Evolutionary conservation across 441 rosid species (phyloP).

Genomic region (Mallotus repandus): DNA sequence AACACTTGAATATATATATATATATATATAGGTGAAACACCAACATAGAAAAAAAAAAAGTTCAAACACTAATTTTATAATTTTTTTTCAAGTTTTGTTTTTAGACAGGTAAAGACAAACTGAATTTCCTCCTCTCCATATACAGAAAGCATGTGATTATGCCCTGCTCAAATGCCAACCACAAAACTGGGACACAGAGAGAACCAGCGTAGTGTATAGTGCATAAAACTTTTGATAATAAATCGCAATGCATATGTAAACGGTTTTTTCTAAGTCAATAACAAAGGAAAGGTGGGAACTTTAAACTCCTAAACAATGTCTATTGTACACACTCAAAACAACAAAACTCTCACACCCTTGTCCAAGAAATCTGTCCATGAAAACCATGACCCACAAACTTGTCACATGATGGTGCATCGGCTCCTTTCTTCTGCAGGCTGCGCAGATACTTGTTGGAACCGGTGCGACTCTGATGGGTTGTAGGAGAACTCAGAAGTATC

Average conservation of each 20-base stretch:
- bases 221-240: not conserved
- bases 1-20: too few relatives aligned
- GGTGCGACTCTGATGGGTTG: conserved; percentile 82
- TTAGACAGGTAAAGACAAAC: too few relatives aligned
- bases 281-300: conserved; percentile 5
- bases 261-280: not conserved
- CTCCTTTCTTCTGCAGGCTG: conserved; percentile 83
- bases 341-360: conserved; percentile 23
- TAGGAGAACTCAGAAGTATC: conserved; percentile 95
- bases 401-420: conserved; percentile 88
- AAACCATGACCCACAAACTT: conserved; percentile 15
- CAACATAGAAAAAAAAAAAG: too few relatives aligned
- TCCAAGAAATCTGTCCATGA: conserved; percentile 10
- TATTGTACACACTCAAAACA: conserved; percentile 31
- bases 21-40: too few relatives aligned
- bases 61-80: too few relatives aligned
- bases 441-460: conserved; percentile 65
- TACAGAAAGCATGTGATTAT: too few relatives aligned
- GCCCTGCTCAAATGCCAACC: too few relatives aligned
- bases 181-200: too few relatives aligned
- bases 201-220: too few relatives aligned
- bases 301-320: conserved; percentile 28
- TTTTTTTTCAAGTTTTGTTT: too few relatives aligned
- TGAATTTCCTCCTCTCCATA: too few relatives aligned
- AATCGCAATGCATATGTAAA: conserved; percentile 6